These are phyloP conservation scores for Pulveroboletus sp. DNA, from an alignment of 768 basidiomycete species.

Conservation along the genomic window DNA sequence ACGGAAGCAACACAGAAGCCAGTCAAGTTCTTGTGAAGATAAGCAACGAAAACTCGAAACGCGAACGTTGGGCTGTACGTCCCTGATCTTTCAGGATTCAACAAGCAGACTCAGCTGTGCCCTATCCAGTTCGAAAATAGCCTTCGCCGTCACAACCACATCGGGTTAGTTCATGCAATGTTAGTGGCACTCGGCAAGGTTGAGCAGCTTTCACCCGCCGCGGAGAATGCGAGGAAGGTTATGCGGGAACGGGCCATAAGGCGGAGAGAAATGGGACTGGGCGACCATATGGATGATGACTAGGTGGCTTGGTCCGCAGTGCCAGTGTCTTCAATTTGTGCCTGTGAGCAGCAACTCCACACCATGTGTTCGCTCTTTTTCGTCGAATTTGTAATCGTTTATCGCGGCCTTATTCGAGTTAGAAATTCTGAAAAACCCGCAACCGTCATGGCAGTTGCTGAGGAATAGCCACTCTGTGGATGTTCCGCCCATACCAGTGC, in stretches of 20 bases:
- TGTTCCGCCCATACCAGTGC: slow-evolving; percentile 11
- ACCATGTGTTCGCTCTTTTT: neutral
- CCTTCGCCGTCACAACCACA: slow-evolving; percentile 80
- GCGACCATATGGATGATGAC: slow-evolving; percentile 40
- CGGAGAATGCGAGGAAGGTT: slow-evolving; percentile 40
- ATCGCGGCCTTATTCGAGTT: neutral
- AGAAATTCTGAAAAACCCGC: neutral
- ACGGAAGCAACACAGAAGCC: slow-evolving; percentile 41
- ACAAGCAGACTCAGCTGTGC: slow-evolving; percentile 3
- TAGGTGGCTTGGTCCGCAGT: slow-evolving; percentile 14
- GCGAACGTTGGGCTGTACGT: slow-evolving; percentile 80
- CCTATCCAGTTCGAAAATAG: slow-evolving; percentile 76
- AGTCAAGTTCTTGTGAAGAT: slow-evolving; percentile 55
- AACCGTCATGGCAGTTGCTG: neutral
- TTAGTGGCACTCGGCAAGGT: slow-evolving; percentile 70
- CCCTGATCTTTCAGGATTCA: neutral
- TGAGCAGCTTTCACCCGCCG: slow-evolving; percentile 53
- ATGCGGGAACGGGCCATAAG: slow-evolving; percentile 43
- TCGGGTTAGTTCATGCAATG: slow-evolving; percentile 74
- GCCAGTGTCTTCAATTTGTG: slow-evolving; percentile 3
- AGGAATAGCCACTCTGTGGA: slow-evolving; percentile 8
- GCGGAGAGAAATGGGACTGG: slow-evolving; percentile 37
- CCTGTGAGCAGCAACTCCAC: slow-evolving; percentile 2
- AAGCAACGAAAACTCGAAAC: slow-evolving; percentile 65
- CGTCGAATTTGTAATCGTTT: slow-evolving; percentile 3